Conservation (phyloP, 2,329 filamentous ascomycete genomes). For the Neonectria coccinea region DNA sequence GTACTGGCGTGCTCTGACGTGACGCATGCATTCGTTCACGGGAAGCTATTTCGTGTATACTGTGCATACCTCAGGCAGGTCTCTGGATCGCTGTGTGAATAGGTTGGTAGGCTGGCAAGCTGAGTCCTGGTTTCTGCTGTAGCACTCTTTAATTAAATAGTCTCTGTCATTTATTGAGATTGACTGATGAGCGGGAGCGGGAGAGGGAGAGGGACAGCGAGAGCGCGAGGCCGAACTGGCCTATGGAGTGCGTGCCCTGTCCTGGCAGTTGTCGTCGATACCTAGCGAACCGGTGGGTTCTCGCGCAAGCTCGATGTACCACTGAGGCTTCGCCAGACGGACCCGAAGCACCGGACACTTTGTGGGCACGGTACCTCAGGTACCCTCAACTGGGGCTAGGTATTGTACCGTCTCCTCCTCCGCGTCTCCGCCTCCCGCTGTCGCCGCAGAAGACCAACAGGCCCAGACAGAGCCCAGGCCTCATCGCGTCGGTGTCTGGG, state of each 20-base stretch:
- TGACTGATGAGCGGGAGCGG: neutral
- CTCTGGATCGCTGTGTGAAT: neutral
- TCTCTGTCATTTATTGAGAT: neutral
- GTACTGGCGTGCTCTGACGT: conserved; percentile 23
- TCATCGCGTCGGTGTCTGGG: conserved; percentile 24
- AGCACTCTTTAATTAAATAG: neutral
- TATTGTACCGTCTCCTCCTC: conserved; percentile 12
- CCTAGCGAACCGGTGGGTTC: conserved; percentile 10
- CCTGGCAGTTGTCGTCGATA: conserved; percentile 18
- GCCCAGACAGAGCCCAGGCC: conserved; percentile 18
- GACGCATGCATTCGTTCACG: conserved; percentile 20
- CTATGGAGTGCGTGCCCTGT: conserved; percentile 9
- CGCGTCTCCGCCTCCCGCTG: conserved; percentile 19
- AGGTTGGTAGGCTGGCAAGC: neutral
- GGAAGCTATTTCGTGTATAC: neutral
- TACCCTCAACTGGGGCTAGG: conserved; percentile 1
- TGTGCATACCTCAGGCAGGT: neutral
- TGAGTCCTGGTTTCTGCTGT: neutral
- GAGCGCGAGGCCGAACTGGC: neutral
- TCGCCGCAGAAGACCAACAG: conserved; percentile 14
- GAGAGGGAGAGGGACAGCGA: neutral
- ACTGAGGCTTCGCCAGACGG: conserved; percentile 1
- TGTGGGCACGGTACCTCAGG: conserved; percentile 11
- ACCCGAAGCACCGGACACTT: conserved; percentile 10
- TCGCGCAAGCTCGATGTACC: conserved; percentile 15